Evolutionary conservation across 1,284 basidiomycete species (phyloP), one percentile per base, ranked within the genome.

Genomic region (Naganishia sp.): DNA sequence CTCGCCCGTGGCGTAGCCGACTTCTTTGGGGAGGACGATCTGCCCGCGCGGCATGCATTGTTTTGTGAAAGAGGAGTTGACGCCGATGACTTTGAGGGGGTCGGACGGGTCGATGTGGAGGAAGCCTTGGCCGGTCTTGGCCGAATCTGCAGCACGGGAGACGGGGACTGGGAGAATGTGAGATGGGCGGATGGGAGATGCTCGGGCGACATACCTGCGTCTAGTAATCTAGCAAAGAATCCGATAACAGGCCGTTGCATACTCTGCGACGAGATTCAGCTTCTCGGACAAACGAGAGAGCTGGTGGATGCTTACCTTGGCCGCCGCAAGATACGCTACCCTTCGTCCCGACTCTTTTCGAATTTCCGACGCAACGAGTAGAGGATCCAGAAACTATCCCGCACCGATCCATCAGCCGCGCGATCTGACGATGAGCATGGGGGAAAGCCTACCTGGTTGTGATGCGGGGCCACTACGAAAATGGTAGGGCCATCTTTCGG

Each of bases 391-490:
- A 79, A 99, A 99, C 90, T 99, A 80, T 13, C 25, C n/a, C 21
- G 52, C 18, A n/a, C 39, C 7, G 3, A 9, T 33, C n/a, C 42
- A 64, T 21, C 5, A 46, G 61, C 25, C 11, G 2, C 54, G 2
- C 25, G 3, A 21, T 52, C 11, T 59, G 28, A 28, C 28, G 28
- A 13, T 33, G 18, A 31, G 13, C 6, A 42, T 7, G 2, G 25
- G 36, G 5, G 21, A 23, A 16, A 16, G 28, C 83, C 65, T 74
- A 88, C 92, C 82, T 95, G 93, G 79, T 99, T 99, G 76, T 91
- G 89, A 80, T 99, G 96, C 21, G 96, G 96, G 15, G 93, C 96
- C 55, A 86, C 93, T 60, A 96, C 95, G 80, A 99, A 97, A 75
- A 99, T 94, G 71, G 98, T 87, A 7, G 96, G 92, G 0, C 94